phyloP scores from a whole-genome alignment of 306 rosid species.

The Coriaria nepalensis region DNA sequence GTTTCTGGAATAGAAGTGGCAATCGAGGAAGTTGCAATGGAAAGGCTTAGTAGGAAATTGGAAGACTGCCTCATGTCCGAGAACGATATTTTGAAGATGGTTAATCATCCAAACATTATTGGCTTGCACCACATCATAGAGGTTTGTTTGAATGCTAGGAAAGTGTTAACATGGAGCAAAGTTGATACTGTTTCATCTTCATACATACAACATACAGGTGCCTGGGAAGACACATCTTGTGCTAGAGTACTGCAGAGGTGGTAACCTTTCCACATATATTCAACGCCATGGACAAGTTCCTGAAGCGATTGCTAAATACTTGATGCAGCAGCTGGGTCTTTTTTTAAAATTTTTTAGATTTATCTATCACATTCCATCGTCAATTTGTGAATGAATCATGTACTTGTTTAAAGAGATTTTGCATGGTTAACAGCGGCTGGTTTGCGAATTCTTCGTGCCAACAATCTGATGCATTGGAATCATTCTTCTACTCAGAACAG shows the following conservation, averaged over 20 bases:
- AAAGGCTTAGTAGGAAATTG: slow-evolving; percentile 68
- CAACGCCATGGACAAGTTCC: slow-evolving; percentile 79
- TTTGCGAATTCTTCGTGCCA: slow-evolving; percentile 80
- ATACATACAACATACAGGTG: slow-evolving; percentile 41
- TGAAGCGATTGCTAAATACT: slow-evolving; percentile 76
- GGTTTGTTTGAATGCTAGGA: slow-evolving; percentile 22
- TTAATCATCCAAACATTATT: slow-evolving; percentile 83
- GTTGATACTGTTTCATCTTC: too few species aligned
- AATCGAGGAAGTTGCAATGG: slow-evolving; percentile 76
- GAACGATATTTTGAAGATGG: slow-evolving; percentile 65
- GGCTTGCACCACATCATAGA: slow-evolving; percentile 67
- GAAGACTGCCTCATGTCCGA: slow-evolving; percentile 88
- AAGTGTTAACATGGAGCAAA: too few species aligned
- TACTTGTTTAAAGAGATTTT: slow-evolving; percentile 12
- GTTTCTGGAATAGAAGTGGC: slow-evolving; percentile 93
- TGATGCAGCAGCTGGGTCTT: slow-evolving; percentile 90
- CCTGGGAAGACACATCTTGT: slow-evolving; percentile 97
- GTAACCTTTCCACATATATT: slow-evolving; percentile 77
- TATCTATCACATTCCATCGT: not conserved
- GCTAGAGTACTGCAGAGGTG: slow-evolving; percentile 89
- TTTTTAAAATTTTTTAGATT: not conserved
- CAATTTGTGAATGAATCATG: slow-evolving; percentile 3
- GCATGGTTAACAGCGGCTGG: slow-evolving; percentile 66
- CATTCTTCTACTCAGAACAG: not conserved
- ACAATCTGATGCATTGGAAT: slow-evolving; percentile 85